Evolutionary conservation across 78 protist genomes (phyloP).

Genomic region (Pelomyxa schiedti): DNA sequence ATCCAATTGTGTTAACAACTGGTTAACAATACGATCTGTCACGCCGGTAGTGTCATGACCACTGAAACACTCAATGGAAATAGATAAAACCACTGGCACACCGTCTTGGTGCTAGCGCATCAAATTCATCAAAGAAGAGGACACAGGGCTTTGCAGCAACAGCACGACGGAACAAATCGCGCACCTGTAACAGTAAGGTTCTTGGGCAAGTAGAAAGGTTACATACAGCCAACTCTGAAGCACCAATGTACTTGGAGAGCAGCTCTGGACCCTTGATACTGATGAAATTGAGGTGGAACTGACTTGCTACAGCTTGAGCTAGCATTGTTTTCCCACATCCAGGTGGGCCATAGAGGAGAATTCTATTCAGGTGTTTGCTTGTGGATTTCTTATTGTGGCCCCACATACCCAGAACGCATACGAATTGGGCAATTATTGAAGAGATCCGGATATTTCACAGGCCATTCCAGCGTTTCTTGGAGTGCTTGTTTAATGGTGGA

Average conservation of each 20-base stretch:
- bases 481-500: slow-evolving; percentile 25
- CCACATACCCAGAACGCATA: slow-evolving; percentile 9
- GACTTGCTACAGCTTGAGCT: slow-evolving; percentile 62
- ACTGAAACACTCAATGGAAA: not conserved
- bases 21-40: slow-evolving; percentile 91
- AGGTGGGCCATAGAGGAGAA: slow-evolving; percentile 83
- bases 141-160: slow-evolving; percentile 78
- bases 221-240: slow-evolving; percentile 55
- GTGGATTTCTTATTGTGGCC: not conserved
- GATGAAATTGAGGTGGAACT: slow-evolving; percentile 68
- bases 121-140: slow-evolving; percentile 89
- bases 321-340: slow-evolving; percentile 88
- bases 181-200: slow-evolving; percentile 5
- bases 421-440: slow-evolving; percentile 43
- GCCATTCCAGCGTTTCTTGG: slow-evolving; percentile 60
- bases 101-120: slow-evolving; percentile 72
- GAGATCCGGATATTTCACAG: slow-evolving; percentile 43
- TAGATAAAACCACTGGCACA: not conserved
- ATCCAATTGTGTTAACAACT: slow-evolving; percentile 76
- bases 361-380: slow-evolving; percentile 13
- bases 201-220: not conserved
- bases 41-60: slow-evolving; percentile 78
- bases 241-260: slow-evolving; percentile 84
- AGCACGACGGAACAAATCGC: slow-evolving; percentile 77
- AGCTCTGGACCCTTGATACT: slow-evolving; percentile 92